Evolutionary conservation across 2,329 filamentous ascomycete species (phyloP).

Genomic region (Colletotrichum lindemuthianum): DNA sequence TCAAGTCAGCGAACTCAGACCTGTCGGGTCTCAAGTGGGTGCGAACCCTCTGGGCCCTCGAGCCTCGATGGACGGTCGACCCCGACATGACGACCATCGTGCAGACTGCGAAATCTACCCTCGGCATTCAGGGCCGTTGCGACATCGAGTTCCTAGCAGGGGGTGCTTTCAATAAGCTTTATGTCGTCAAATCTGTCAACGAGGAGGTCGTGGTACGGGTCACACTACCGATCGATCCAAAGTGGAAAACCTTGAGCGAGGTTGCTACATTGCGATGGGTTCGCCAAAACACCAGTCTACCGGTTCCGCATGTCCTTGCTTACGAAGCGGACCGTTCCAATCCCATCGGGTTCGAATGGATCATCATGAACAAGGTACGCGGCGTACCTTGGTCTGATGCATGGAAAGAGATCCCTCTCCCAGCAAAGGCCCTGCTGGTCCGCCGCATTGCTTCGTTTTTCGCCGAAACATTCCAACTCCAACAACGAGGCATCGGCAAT

Average conservation of each 20-base stretch:
- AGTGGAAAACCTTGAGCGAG: slow-evolving; percentile 49
- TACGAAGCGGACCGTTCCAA: slow-evolving; percentile 46
- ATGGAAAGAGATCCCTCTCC: slow-evolving; percentile 44
- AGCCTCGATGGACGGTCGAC: neutral
- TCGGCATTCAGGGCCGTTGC: neutral
- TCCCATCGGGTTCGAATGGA: slow-evolving; percentile 52
- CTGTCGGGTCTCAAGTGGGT: neutral
- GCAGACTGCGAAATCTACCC: neutral
- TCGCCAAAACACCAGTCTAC: slow-evolving; percentile 42
- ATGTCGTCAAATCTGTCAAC: slow-evolving; percentile 24
- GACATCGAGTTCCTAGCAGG: neutral
- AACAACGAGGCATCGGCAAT: slow-evolving; percentile 24
- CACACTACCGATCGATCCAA: slow-evolving; percentile 47
- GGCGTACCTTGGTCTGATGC: slow-evolving; percentile 44
- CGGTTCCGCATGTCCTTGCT: slow-evolving; percentile 45
- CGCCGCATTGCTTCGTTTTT: neutral
- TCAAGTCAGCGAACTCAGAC: no score
- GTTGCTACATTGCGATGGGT: slow-evolving; percentile 50
- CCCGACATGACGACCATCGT: neutral
- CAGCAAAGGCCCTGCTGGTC: slow-evolving; percentile 41
- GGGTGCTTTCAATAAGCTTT: slow-evolving; percentile 38
- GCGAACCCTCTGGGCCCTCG: neutral
- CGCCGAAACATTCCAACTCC: slow-evolving; percentile 1
- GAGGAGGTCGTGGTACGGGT: slow-evolving; percentile 44
- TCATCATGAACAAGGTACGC: slow-evolving; percentile 46